These are phyloP conservation scores for Cercophora sp. DNA, from an alignment of 495 filamentous ascomycete genomes.

Conservation along the genomic window DNA sequence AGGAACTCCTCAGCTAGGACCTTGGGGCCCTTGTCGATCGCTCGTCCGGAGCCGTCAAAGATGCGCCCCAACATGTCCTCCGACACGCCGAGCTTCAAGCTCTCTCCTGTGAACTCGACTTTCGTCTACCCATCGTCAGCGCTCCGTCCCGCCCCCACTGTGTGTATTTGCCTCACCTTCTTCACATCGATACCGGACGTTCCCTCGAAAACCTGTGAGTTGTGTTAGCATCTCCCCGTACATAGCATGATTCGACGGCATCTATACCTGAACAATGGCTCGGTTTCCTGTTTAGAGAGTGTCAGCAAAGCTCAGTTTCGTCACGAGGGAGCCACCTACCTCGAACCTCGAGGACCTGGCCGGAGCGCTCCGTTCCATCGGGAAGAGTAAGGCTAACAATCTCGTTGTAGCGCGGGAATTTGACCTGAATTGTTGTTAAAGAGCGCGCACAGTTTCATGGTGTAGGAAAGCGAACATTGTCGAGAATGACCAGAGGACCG, in stretches of 20 bases:
- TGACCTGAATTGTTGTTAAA: no score
- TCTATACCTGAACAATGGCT: slow-evolving; percentile 84
- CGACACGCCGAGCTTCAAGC: slow-evolving; percentile 95
- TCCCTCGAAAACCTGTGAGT: slow-evolving; percentile 86
- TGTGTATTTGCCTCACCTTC: slow-evolving; percentile 58
- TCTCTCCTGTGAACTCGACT: slow-evolving; percentile 96
- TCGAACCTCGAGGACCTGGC: slow-evolving; percentile 95
- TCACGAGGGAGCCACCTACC: slow-evolving; percentile 48
- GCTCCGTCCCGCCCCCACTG: not conserved
- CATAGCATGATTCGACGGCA: not conserved
- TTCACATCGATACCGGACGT: slow-evolving; percentile 97
- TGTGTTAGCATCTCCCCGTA: slow-evolving; percentile 12
- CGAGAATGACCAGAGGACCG: slow-evolving; percentile 93
- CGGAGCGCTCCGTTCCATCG: slow-evolving; percentile 89
- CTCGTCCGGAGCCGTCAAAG: slow-evolving; percentile 94
- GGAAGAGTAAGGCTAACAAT: slow-evolving; percentile 94
- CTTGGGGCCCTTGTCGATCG: slow-evolving; percentile 98
- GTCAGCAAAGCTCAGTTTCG: slow-evolving; percentile 16
- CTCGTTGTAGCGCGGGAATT: slow-evolving; percentile 96
- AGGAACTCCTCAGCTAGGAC: slow-evolving; percentile 96
- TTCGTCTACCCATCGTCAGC: slow-evolving; percentile 60
- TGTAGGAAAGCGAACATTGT: slow-evolving; percentile 68
- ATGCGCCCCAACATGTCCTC: slow-evolving; percentile 99
- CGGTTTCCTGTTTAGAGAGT: slow-evolving; percentile 60
- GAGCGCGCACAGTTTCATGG: no score